Percentiles rank a stretch among this genome's conserved stretches.
These are phyloP conservation scores for Oryza glumipatula DNA, from an alignment of 176 grass and related monocot genomes.

Conservation along the genomic window DNA sequence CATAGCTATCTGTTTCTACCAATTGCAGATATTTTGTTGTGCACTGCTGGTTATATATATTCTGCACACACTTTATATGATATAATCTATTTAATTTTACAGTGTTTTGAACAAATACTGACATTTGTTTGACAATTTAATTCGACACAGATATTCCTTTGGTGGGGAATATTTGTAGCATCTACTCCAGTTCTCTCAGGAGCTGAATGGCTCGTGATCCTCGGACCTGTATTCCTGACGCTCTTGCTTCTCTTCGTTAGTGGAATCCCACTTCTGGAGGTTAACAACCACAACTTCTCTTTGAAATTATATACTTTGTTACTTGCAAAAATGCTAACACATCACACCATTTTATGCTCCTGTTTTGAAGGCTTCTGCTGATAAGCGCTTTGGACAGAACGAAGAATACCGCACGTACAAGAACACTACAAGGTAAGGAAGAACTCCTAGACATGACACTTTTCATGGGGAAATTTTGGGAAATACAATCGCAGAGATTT, in stretches of 20 bases:
- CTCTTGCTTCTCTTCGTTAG: constrained; percentile 85
- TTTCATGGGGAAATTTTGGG: too few species aligned
- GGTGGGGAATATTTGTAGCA: constrained; percentile 98
- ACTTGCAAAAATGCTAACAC: background rate
- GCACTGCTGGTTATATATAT: constrained; percentile 2
- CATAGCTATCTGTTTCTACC: background rate
- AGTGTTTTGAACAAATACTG: background rate
- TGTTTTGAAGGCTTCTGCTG: constrained; percentile 67
- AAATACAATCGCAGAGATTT: too few species aligned
- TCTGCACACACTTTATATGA: background rate
- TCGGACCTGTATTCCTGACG: constrained; percentile 83
- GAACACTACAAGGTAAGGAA: constrained; percentile 74
- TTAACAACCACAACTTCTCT: constrained; percentile 6
- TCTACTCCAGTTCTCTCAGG: constrained; percentile 73
- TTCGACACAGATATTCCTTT: constrained; percentile 75
- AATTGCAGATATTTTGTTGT: background rate
- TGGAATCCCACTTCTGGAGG: constrained; percentile 96
- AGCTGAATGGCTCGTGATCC: constrained; percentile 87
- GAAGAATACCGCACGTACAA: constrained; percentile 88
- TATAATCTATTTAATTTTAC: background rate
- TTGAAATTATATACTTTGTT: background rate
- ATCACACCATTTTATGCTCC: constrained; percentile 1
- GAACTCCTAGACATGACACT: background rate
- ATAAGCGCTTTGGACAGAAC: constrained; percentile 58
- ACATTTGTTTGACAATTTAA: constrained; percentile 27